Evolutionary conservation across 75 land plant genomes (phyloP).

Genomic region (Selaginella moellendorffii): DNA sequence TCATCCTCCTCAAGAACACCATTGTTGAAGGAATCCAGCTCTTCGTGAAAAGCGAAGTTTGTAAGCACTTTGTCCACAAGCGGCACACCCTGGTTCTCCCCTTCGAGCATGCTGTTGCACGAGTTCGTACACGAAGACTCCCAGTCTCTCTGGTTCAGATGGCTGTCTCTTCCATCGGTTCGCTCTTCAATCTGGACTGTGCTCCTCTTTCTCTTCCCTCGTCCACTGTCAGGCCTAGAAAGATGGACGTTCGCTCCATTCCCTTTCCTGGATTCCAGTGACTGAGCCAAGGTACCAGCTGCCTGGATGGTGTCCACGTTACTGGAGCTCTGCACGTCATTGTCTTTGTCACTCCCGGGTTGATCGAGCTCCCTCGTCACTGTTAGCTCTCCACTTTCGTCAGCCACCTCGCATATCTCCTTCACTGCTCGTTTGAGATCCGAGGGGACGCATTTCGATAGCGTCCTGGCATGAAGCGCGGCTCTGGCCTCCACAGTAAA

Average conservation of each 20-base stretch:
- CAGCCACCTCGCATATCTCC: conserved; percentile 56
- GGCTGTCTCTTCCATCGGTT: neutral
- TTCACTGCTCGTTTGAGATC: conserved; percentile 55
- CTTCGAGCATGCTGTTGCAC: neutral
- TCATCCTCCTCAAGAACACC: too few species aligned
- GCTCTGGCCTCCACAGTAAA: conserved; percentile 52
- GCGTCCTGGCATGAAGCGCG: conserved; percentile 36
- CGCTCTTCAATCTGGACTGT: neutral
- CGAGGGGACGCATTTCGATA: conserved; percentile 36
- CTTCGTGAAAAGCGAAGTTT: neutral
- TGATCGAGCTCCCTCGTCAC: neutral
- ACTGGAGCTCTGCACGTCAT: neutral
- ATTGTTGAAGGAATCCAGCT: neutral
- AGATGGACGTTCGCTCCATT: neutral
- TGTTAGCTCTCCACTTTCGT: neutral
- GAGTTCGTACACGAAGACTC: neutral
- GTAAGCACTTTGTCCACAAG: neutral
- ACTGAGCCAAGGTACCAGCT: neutral
- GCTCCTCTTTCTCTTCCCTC: too few species aligned
- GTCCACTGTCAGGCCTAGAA: too few species aligned
- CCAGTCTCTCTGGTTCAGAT: too few species aligned
- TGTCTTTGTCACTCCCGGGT: too few species aligned
- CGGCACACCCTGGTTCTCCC: neutral
- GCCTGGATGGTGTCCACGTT: neutral
- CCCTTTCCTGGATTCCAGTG: neutral